Conservation (phyloP, 2,329 filamentous ascomycete genomes). For the Nemania diffusa region DNA sequence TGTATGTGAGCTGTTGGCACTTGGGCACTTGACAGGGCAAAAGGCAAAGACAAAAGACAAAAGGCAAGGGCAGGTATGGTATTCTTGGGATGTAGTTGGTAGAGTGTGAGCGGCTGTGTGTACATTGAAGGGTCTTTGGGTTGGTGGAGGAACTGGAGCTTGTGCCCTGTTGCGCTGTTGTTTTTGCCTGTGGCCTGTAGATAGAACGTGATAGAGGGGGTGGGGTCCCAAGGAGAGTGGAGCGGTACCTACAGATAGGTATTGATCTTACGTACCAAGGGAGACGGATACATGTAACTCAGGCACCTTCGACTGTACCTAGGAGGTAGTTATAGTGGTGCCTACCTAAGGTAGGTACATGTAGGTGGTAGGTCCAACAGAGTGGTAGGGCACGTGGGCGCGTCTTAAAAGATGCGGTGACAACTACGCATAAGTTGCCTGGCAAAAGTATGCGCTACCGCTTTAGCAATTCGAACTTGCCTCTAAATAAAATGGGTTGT, state of each 20-base stretch:
- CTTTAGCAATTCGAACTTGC: too few species aligned
- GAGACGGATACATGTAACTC: too few species aligned
- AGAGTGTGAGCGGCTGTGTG: conserved; percentile 1
- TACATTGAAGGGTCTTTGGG: not conserved
- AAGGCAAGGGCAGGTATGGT: not conserved
- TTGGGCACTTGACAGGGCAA: not conserved
- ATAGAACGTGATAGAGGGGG: not conserved
- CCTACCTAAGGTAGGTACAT: not conserved
- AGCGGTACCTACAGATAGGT: not conserved
- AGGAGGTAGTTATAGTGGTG: too few species aligned
- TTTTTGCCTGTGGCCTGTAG: not conserved
- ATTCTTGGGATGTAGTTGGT: not conserved
- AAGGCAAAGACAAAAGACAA: not conserved
- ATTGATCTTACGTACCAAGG: not conserved
- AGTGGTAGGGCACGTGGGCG: conserved; percentile 9
- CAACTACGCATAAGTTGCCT: not conserved
- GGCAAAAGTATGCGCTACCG: not conserved
- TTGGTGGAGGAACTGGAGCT: conserved; percentile 26
- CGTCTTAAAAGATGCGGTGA: not conserved
- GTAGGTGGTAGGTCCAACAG: not conserved
- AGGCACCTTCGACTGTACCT: too few species aligned
- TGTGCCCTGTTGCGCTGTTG: not conserved
- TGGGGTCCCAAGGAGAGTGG: not conserved
- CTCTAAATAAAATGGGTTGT: too few species aligned
- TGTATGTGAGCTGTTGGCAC: not conserved